A percentile compares a stretch with the other conserved stretches of the same genome.
Conservation (phyloP, 2,329 filamentous ascomycete species). For the Cladorrhinum sp. region DNA sequence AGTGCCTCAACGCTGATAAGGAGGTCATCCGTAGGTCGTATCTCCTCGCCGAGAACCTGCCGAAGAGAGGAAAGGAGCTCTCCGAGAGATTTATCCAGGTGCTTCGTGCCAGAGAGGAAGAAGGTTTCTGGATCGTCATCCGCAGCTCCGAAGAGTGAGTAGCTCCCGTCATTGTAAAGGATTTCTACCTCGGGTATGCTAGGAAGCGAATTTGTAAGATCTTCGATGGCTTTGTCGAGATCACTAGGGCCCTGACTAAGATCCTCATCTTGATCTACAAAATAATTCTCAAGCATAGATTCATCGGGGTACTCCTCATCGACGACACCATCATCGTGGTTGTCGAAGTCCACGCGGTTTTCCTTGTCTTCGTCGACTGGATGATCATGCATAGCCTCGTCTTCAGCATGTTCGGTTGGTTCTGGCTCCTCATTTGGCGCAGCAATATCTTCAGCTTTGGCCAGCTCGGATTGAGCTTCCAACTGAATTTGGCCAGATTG, state of each 20-base stretch:
- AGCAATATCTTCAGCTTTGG: not conserved
- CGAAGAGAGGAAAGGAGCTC: constrained; percentile 45
- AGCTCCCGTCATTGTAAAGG: constrained; percentile 33
- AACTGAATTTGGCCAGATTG: not conserved
- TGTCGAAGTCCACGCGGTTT: not conserved
- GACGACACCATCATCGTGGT: not conserved
- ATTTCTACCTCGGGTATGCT: constrained; percentile 31
- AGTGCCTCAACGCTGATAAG: constrained; percentile 52
- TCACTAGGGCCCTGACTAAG: constrained; percentile 7
- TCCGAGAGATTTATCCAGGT: constrained; percentile 44
- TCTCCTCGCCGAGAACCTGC: constrained; percentile 44
- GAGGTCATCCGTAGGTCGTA: constrained; percentile 46
- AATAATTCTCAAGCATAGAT: constrained; percentile 1
- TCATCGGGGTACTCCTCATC: constrained; percentile 7
- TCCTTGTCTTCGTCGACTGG: constrained; percentile 4
- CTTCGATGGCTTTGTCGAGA: constrained; percentile 25
- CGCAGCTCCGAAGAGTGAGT: constrained; percentile 33
- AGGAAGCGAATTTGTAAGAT: constrained; percentile 7
- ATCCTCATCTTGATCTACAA: constrained; percentile 7
- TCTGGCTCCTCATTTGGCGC: not conserved
- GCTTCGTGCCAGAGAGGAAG: constrained; percentile 44
- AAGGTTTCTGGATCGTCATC: constrained; percentile 40
- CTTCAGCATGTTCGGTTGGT: constrained; percentile 4
- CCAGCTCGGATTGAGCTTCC: not conserved
- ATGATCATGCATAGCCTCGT: not conserved